Evolutionary conservation across 306 rosid genomes (phyloP).

Genomic region (Trifolium pratense): DNA sequence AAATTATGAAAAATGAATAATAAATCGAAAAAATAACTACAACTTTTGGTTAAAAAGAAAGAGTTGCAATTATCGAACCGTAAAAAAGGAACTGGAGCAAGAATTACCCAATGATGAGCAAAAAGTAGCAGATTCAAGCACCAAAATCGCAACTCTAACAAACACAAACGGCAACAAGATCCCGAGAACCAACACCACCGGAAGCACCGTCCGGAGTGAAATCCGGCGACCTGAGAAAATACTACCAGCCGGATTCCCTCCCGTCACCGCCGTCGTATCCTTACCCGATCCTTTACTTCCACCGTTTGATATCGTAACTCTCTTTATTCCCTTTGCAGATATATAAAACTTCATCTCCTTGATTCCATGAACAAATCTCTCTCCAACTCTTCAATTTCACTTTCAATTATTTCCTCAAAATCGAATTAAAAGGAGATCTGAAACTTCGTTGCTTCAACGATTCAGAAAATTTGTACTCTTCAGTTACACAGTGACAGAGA

Average conservation of each 20-base stretch:
- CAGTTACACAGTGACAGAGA: conserved; percentile 10
- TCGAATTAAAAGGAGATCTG: conserved; percentile 35
- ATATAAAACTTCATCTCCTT: conserved; percentile 80
- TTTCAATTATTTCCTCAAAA: too few species aligned
- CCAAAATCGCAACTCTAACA: conserved; percentile 68
- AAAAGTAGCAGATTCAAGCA: conserved; percentile 76
- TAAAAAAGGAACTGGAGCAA: background rate
- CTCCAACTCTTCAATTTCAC: background rate
- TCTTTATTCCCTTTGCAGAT: conserved; percentile 75
- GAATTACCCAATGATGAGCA: conserved; percentile 69
- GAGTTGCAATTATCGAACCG: background rate
- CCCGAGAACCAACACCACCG: conserved; percentile 59
- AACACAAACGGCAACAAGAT: conserved; percentile 71
- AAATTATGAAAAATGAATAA: background rate
- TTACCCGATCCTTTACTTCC: conserved; percentile 50
- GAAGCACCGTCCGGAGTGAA: conserved; percentile 56
- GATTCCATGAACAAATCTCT: conserved; percentile 47
- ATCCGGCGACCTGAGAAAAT: conserved; percentile 58
- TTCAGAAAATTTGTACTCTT: background rate
- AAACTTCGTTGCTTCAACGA: conserved; percentile 34
- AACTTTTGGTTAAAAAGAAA: too few species aligned
- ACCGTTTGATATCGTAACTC: conserved; percentile 63
- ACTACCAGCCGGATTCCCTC: background rate
- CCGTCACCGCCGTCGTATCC: conserved; percentile 40
- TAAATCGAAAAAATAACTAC: background rate